These are phyloP conservation scores for Xylaria sp. DNA, from an alignment of 2,329 filamentous ascomycete species.

Conservation along the genomic window DNA sequence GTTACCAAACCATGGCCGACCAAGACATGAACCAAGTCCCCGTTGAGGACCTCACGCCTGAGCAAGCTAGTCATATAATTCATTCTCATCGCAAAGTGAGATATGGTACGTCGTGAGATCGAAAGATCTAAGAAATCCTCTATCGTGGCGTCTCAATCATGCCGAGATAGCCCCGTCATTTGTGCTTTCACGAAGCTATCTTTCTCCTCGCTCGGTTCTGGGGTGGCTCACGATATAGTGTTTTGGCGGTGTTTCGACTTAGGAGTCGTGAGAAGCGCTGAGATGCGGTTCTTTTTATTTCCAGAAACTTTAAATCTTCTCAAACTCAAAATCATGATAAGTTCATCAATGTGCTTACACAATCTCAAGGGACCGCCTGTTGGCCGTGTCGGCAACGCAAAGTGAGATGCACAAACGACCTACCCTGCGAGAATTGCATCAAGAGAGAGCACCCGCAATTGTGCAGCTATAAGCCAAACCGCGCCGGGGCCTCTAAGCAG, in stretches of 20 bases:
- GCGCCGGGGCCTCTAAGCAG: constrained; percentile 53
- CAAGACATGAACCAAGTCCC: constrained; percentile 54
- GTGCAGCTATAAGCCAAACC: constrained; percentile 75
- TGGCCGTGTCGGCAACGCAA: constrained; percentile 76
- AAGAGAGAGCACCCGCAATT: constrained; percentile 73
- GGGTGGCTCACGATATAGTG: not conserved
- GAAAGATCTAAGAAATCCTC: not conserved
- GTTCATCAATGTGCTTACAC: constrained; percentile 38
- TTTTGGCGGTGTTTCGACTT: constrained; percentile 6
- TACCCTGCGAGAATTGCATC: constrained; percentile 75
- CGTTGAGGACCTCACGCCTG: constrained; percentile 69
- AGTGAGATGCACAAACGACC: constrained; percentile 76
- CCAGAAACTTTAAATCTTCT: not conserved
- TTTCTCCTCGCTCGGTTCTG: constrained; percentile 7
- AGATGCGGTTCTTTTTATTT: not conserved
- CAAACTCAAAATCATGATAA: constrained; percentile 17
- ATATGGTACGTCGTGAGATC: constrained; percentile 64
- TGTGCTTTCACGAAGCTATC: constrained; percentile 3
- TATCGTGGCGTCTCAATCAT: constrained; percentile 1
- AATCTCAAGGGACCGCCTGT: constrained; percentile 67
- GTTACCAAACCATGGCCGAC: constrained; percentile 45
- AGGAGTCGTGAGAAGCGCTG: not conserved
- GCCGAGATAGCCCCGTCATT: constrained; percentile 16
- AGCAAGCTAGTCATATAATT: constrained; percentile 75
- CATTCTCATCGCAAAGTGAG: constrained; percentile 76